Evolutionary conservation across 805 yeast species (phyloP).

Genomic region (Hanseniaspora hatyaiensis): DNA sequence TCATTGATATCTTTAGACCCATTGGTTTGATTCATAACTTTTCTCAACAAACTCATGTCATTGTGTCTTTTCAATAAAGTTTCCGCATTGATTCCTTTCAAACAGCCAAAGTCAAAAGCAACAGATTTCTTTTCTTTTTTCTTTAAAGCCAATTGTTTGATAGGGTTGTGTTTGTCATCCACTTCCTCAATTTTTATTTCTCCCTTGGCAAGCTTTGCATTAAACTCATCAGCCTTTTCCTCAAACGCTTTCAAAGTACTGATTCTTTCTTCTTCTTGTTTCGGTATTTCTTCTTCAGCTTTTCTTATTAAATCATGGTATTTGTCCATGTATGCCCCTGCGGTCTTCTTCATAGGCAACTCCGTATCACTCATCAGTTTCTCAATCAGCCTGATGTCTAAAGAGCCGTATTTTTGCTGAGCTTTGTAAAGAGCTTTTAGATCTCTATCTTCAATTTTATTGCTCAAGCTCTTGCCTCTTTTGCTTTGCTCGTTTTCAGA

Average conservation of each 20-base stretch:
- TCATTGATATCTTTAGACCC: conserved; percentile 33
- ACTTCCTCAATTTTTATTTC: conserved; percentile 25
- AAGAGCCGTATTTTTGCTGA: conserved; percentile 69
- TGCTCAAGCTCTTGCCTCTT: conserved; percentile 35
- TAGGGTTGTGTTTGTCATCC: conserved; percentile 33
- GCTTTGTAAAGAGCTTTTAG: conserved; percentile 76
- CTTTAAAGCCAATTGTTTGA: conserved; percentile 47
- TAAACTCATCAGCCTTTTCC: conserved; percentile 46
- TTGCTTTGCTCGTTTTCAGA: conserved; percentile 31
- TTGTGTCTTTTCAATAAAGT: conserved; percentile 67
- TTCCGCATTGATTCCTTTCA: conserved; percentile 84
- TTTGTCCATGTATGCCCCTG: conserved; percentile 51
- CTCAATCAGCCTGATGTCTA: conserved; percentile 58
- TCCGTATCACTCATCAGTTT: conserved; percentile 82
- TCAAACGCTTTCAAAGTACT: conserved; percentile 48
- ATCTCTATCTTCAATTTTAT: conserved; percentile 69
- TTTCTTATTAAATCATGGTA: conserved; percentile 58
- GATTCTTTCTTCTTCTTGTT: conserved; percentile 53
- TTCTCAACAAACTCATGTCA: conserved; percentile 61
- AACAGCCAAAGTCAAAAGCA: conserved; percentile 76
- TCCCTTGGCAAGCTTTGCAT: conserved; percentile 33
- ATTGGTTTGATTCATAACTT: conserved; percentile 22
- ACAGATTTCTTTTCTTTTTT: conserved; percentile 83
- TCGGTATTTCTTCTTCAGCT: conserved; percentile 49
- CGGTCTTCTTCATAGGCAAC: conserved; percentile 72